Conservation (phyloP, 1,284 basidiomycete species). For the Boletus sp. region DNA sequence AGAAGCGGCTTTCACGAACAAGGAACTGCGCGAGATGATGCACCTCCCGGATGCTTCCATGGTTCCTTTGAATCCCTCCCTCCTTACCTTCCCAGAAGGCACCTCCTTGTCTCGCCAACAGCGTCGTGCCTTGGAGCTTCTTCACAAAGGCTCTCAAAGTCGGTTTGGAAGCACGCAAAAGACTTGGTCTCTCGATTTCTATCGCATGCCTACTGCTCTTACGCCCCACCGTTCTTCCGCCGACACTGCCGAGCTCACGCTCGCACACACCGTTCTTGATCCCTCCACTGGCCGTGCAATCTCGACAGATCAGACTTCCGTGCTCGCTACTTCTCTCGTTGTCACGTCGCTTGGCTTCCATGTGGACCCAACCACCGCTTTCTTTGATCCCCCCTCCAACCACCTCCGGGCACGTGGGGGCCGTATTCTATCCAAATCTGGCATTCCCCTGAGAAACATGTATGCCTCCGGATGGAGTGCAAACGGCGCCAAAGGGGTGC, state of each 20-base stretch:
- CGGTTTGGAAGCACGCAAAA: conserved; percentile 47
- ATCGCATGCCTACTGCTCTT: conserved; percentile 64
- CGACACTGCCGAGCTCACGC: conserved; percentile 41
- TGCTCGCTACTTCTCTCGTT: conserved; percentile 69
- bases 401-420: conserved; percentile 54
- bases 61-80: conserved; percentile 48
- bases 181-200: conserved; percentile 81
- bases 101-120: conserved; percentile 58
- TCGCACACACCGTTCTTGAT: conserved; percentile 63
- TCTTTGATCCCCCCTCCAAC: conserved; percentile 49
- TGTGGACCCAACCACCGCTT: conserved; percentile 55
- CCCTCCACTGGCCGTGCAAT: conserved; percentile 48
- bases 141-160: conserved; percentile 64
- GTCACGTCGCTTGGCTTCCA: conserved; percentile 88
- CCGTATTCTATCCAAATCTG: conserved; percentile 47
- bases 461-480: conserved; percentile 96
- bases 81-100: conserved; percentile 40
- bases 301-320: conserved; percentile 55
- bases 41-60: conserved; percentile 71
- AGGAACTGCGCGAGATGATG: conserved; percentile 92
- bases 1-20: conserved; percentile 90
- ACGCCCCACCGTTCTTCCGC: conserved; percentile 25
- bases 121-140: conserved; percentile 60
- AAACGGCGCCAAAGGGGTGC: conserved; percentile 86
- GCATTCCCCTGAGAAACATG: conserved; percentile 52